Conservation (phyloP, 148 eudicot genomes). For the Mesembryanthemum crystallinum region DNA sequence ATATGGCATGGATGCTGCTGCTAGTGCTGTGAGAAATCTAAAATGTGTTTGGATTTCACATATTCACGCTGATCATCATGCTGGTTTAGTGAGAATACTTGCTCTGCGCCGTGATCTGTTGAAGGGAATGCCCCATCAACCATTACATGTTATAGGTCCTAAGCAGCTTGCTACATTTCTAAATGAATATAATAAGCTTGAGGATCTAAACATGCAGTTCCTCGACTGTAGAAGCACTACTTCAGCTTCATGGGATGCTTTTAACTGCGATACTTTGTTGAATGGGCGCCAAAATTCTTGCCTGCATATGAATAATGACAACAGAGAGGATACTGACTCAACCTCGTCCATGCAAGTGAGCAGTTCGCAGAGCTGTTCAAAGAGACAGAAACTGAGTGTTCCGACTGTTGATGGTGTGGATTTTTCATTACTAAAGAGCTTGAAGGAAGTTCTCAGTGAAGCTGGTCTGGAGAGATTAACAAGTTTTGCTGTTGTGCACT, state of each 20-base stretch:
- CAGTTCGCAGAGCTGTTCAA: conserved; percentile 54
- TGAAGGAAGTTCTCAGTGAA: conserved; percentile 45
- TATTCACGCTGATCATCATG: conserved; percentile 85
- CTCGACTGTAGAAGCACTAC: conserved; percentile 72
- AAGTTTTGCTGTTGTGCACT: conserved; percentile 74
- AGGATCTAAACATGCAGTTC: conserved; percentile 67
- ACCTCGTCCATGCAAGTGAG: too few relatives aligned
- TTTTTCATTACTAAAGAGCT: conserved; percentile 34
- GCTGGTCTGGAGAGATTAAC: conserved; percentile 56
- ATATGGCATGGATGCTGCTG: conserved; percentile 67
- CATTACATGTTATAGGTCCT: conserved; percentile 65
- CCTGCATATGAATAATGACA: neutral
- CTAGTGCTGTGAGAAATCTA: conserved; percentile 53
- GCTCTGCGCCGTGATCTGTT: conserved; percentile 59
- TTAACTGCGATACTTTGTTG: conserved; percentile 18
- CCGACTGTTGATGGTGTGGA: conserved; percentile 32
- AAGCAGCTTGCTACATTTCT: conserved; percentile 55
- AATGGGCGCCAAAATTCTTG: conserved; percentile 9
- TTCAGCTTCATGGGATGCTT: conserved; percentile 40
- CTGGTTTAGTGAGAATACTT: conserved; percentile 72
- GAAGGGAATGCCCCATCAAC: conserved; percentile 51
- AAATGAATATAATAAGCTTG: conserved; percentile 66
- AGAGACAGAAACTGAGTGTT: conserved; percentile 34
- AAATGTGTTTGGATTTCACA: conserved; percentile 77
- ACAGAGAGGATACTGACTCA: conserved; percentile 18